Base-by-base conservation (phyloP, 2,329 filamentous ascomycete genomes). In the Penicillium sp. region DNA sequence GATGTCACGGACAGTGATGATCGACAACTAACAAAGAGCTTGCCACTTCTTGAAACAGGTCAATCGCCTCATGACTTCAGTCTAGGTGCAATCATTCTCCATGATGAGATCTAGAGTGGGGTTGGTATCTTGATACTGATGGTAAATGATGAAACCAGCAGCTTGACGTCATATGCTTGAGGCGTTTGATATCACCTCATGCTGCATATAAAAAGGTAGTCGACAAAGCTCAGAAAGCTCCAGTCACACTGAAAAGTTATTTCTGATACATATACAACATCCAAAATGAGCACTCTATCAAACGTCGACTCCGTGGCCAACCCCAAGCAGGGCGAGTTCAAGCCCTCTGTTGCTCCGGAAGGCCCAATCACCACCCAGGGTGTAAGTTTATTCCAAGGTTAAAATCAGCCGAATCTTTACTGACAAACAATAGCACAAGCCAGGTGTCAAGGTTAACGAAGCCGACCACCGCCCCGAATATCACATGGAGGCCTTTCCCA, bases 391-490 rank as follows among this genome's bases (percentile, higher is more conserved):
- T 38, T 21, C 43, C 32, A n/a, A 11, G 47, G 32, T 54, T 61
- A 57, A 18, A 18, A 18, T 18, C 18, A 18, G 18, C 64, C 53
- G 48, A 31, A n/a, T 32, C 21, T 24, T 45, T 27, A 7, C 34
- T 36, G 4, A 36, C 34, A 14, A 5, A 14, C 6, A 3, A 6
- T 61, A 89, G 86, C 87, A 90, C 71, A 78, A 84, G 66, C 80
- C 82, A 3, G 87, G 87, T 48, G 76, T 80, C 61, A 79, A 83
- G 56, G 79, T 84, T 53, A 82, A 82, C 64, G 71, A 71, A n/a
- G 59, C 63, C 11, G 75, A 78, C 58, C 83, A 84, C 60, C 85
- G 72, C 11, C 84, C 84, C 18, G 87, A 88, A 65, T 91, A 88
- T 76, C 76, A 81, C 63, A 81, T 83, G 22, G 61, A 90, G 68